phyloP scores from a whole-genome alignment of 352 stramenopile genomes.

The Globisporangium recalcitrans region DNA sequence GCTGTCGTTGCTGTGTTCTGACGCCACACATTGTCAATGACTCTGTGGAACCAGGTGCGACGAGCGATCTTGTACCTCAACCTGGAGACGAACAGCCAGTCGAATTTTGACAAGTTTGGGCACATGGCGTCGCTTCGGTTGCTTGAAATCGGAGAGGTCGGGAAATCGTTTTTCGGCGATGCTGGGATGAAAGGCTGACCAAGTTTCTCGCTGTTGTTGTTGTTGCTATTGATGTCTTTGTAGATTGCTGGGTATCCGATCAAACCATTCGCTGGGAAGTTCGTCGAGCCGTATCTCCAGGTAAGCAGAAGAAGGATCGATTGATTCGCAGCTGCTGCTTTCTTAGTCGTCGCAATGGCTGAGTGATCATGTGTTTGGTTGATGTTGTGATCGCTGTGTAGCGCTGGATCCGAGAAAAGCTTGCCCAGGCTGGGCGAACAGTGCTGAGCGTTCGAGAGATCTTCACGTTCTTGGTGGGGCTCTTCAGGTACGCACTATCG shows the following conservation, averaged over 20 bases:
- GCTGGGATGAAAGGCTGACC: neutral
- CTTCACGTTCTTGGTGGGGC: slow-evolving; percentile 72
- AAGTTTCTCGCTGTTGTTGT: neutral
- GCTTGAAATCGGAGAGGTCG: slow-evolving; percentile 58
- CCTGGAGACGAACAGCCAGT: slow-evolving; percentile 51
- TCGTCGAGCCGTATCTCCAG: slow-evolving; percentile 69
- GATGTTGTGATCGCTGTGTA: slow-evolving; percentile 10
- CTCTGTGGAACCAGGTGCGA: slow-evolving; percentile 31
- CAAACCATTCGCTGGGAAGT: slow-evolving; percentile 73
- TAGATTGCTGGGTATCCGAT: slow-evolving; percentile 77
- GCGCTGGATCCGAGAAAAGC: slow-evolving; percentile 78
- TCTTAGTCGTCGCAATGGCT: neutral
- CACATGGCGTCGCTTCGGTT: slow-evolving; percentile 67
- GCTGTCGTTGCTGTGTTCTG: neutral
- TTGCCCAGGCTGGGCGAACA: slow-evolving; percentile 33
- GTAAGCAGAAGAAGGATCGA: slow-evolving; percentile 15
- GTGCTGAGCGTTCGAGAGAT: slow-evolving; percentile 62
- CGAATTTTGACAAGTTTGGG: slow-evolving; percentile 76
- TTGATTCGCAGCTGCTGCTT: neutral
- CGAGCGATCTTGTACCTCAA: slow-evolving; percentile 70
- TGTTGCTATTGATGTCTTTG: neutral
- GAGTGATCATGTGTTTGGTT: neutral
- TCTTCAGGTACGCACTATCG: slow-evolving; percentile 52
- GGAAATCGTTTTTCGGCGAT: neutral
- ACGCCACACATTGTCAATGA: neutral